Evolutionary conservation across 305 asterid genomes (phyloP).

Genomic region (Fraxinus angustifolia): DNA sequence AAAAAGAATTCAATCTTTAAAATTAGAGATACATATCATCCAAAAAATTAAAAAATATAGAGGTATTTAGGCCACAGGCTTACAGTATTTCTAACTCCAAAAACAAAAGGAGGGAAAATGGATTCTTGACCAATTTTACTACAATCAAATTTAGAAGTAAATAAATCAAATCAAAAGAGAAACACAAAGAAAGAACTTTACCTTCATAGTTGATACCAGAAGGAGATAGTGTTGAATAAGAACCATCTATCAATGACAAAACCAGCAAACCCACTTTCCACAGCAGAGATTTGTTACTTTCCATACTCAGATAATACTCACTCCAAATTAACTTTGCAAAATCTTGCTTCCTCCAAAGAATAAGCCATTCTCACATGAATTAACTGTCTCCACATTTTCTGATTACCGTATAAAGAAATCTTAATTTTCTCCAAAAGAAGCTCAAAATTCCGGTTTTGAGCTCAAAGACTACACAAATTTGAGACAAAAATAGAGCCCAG

Average conservation of each 20-base stretch:
- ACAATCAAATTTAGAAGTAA: not conserved
- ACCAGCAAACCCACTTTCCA: slow-evolving; percentile 46
- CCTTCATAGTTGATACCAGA: slow-evolving; percentile 97
- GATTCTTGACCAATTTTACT: not conserved
- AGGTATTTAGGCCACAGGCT: not conserved
- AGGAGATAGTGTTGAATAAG: slow-evolving; percentile 83
- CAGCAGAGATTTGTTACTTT: slow-evolving; percentile 34
- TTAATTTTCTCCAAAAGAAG: slow-evolving; percentile 29
- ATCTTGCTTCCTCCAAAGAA: slow-evolving; percentile 26
- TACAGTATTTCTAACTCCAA: not conserved
- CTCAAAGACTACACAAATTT: slow-evolving; percentile 19
- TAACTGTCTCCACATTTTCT: slow-evolving; percentile 26
- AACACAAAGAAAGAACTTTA: slow-evolving; percentile 31
- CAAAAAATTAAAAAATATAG: not conserved
- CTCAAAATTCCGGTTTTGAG: slow-evolving; percentile 18
- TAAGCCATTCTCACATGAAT: slow-evolving; percentile 28
- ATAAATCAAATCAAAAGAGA: not conserved
- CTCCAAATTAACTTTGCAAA: slow-evolving; percentile 35
- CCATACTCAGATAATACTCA: slow-evolving; percentile 40
- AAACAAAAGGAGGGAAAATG: slow-evolving; percentile 9
- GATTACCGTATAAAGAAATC: slow-evolving; percentile 26
- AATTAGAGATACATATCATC: not conserved
- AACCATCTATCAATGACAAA: slow-evolving; percentile 49
- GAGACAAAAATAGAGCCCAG: slow-evolving; percentile 28
- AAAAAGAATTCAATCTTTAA: not conserved